phyloP scores from a whole-genome alignment of 768 basidiomycete species.

The Mycena crocata region DNA sequence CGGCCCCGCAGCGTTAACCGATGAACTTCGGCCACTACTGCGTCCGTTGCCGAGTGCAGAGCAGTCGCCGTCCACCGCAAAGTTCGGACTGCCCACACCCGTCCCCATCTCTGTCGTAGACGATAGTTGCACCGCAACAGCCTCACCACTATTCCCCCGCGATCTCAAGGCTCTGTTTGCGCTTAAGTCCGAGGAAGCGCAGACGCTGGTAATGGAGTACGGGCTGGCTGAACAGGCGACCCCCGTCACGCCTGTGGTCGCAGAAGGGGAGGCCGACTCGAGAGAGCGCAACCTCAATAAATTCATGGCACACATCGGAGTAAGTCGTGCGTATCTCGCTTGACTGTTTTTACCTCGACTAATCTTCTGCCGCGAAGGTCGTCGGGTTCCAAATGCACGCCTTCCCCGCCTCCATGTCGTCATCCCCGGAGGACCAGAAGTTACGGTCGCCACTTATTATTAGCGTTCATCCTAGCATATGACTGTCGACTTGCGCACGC shows the following conservation, averaged over 20 bases:
- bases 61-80: conserved; percentile 53
- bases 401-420: conserved; percentile 33
- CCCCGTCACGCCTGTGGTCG: conserved; percentile 25
- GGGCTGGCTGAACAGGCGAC: conserved; percentile 48
- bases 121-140: conserved; percentile 47
- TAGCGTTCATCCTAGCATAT: conserved; percentile 24
- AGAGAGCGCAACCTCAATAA: conserved; percentile 54
- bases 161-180: conserved; percentile 58
- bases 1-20: conserved; percentile 49
- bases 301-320: conserved; percentile 63
- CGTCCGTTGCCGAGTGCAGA: conserved; percentile 61
- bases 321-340: conserved; percentile 43
- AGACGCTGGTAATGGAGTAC: conserved; percentile 57
- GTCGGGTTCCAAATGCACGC: conserved; percentile 50
- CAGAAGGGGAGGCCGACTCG: conserved; percentile 31
- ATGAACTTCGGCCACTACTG: conserved; percentile 61
- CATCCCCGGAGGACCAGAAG: conserved; percentile 38
- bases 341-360: conserved; percentile 6
- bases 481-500: no score
- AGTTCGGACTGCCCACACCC: conserved; percentile 39
- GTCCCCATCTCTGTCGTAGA: conserved; percentile 17
- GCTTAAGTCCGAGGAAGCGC: conserved; percentile 54
- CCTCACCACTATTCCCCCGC: conserved; percentile 61
- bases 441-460: conserved; percentile 44
- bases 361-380: conserved; percentile 1